phyloP scores from a whole-genome alignment of 345 rosid species.

The Lepidium aucheri region DNA sequence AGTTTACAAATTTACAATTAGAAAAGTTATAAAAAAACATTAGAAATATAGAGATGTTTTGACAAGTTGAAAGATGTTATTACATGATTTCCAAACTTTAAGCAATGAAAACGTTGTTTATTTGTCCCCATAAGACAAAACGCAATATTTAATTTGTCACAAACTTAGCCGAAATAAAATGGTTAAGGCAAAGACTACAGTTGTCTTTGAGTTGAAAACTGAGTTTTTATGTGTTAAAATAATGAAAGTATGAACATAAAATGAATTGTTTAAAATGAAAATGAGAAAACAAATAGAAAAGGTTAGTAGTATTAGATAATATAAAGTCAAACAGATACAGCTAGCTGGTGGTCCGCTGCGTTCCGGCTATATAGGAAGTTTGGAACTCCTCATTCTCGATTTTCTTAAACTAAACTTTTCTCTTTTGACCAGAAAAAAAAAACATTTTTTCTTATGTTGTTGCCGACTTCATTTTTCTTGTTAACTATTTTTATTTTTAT shows the following conservation, averaged over 20 bases:
- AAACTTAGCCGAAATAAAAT: slow-evolving; percentile 18
- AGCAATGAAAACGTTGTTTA: slow-evolving; percentile 21
- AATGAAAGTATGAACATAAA: slow-evolving; percentile 5
- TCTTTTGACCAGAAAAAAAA: too few relatives aligned
- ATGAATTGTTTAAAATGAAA: not conserved
- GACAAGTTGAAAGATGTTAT: not conserved
- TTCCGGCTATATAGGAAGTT: slow-evolving; percentile 20
- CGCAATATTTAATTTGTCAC: not conserved
- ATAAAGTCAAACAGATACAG: slow-evolving; percentile 23
- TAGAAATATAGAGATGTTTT: too few relatives aligned
- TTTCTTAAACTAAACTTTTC: too few relatives aligned
- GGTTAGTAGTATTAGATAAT: slow-evolving; percentile 1
- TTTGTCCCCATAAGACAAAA: slow-evolving; percentile 10
- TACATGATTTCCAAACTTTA: slow-evolving; percentile 4
- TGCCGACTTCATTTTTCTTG: too few relatives aligned
- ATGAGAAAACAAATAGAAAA: not conserved
- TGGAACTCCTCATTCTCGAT: slow-evolving; percentile 14
- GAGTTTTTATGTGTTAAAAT: not conserved
- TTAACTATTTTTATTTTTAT: too few relatives aligned
- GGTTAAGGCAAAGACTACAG: slow-evolving; percentile 15
- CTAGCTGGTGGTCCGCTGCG: slow-evolving; percentile 13
- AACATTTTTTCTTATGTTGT: too few relatives aligned
- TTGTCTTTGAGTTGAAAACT: slow-evolving; percentile 19
- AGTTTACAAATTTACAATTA: too few relatives aligned
- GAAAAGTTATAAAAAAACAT: too few relatives aligned